Evolutionary conservation across 306 rosid species (phyloP).

Genomic region (Malus orientalis): DNA sequence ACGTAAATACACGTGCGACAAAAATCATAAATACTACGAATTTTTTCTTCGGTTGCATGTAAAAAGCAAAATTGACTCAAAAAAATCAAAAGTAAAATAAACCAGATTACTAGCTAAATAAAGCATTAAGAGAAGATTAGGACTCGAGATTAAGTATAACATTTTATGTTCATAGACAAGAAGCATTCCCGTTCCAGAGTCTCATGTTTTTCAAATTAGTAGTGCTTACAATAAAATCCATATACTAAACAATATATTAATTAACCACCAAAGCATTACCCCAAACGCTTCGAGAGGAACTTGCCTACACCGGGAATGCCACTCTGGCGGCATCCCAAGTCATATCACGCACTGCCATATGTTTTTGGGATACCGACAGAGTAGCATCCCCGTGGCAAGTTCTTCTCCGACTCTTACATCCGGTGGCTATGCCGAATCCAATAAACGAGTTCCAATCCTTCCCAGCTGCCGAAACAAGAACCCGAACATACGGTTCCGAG

Average conservation of each 20-base stretch:
- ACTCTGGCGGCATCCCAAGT: neutral
- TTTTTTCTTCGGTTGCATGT: neutral
- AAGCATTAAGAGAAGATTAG: neutral
- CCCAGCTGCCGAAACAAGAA: conserved; percentile 18
- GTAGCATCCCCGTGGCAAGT: neutral
- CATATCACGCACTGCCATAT: neutral
- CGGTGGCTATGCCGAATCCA: conserved; percentile 39
- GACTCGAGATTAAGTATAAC: conserved; percentile 23
- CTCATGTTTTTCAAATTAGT: conserved; percentile 39
- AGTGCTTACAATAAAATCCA: conserved; percentile 39
- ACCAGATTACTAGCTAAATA: neutral
- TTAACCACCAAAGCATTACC: conserved; percentile 32
- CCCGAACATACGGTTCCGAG: neutral
- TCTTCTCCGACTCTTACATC: neutral
- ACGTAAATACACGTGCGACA: too few species aligned
- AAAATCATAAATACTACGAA: rapidly evolving
- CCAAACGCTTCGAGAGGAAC: neutral
- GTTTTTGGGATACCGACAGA: neutral
- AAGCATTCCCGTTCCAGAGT: conserved; percentile 20
- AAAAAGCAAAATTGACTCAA: too few species aligned
- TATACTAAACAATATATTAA: conserved; percentile 30
- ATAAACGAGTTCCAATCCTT: conserved; percentile 29
- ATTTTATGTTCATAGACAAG: conserved; percentile 45
- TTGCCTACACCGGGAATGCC: neutral
- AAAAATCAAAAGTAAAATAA: too few species aligned